Conservation (phyloP, 2,329 filamentous ascomycete genomes). For the Cordyceps pruinosa region DNA sequence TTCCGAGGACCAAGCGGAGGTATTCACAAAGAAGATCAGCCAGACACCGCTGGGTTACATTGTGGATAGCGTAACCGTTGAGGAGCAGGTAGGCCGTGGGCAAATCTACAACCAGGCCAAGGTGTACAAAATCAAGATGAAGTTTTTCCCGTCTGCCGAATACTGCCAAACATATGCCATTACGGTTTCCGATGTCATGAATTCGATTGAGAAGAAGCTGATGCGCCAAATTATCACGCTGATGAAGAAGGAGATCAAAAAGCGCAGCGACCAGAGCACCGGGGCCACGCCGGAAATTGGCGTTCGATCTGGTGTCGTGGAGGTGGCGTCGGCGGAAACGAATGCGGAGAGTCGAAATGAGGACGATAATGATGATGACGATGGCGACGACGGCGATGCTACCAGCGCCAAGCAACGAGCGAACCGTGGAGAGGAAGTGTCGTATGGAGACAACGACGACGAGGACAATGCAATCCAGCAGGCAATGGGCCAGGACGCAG, state of each 20-base stretch:
- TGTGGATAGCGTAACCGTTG: constrained; percentile 71
- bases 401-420: constrained; percentile 66
- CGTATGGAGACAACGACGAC: constrained; percentile 88
- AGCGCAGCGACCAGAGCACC: constrained; percentile 51
- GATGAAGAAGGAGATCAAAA: constrained; percentile 75
- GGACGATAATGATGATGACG: constrained; percentile 55
- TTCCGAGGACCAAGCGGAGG: constrained; percentile 59
- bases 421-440: constrained; percentile 74
- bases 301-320: constrained; percentile 44
- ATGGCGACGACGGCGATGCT: constrained; percentile 72
- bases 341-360: constrained; percentile 17
- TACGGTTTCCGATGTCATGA: constrained; percentile 65
- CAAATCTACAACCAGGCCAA: constrained; percentile 65
- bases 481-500: constrained; percentile 51
- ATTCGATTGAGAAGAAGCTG: constrained; percentile 74
- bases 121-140: constrained; percentile 73
- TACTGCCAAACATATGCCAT: constrained; percentile 86
- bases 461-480: constrained; percentile 73
- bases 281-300: constrained; percentile 72
- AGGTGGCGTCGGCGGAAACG: constrained; percentile 32
- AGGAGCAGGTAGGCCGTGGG: constrained; percentile 71
- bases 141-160: constrained; percentile 78
- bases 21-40: constrained; percentile 88
- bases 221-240: constrained; percentile 63
- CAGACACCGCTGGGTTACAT: constrained; percentile 78